A percentile compares a stretch with the other conserved stretches of the same genome.
phyloP scores from a whole-genome alignment of 805 yeast genomes.

The Yarrowia alimentaria region DNA sequence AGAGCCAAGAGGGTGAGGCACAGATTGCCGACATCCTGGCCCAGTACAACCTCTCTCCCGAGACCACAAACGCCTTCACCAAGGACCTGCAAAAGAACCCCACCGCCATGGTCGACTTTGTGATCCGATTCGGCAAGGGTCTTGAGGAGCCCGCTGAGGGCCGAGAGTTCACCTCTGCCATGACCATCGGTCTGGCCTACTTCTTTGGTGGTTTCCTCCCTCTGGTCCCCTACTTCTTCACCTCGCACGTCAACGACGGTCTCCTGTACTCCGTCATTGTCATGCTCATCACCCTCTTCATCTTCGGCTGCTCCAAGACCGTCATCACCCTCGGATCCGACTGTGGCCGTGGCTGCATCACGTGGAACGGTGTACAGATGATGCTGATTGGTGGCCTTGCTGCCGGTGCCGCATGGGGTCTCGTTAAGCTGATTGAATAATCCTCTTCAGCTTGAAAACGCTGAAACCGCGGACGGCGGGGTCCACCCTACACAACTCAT shows the following conservation, averaged over 20 bases:
- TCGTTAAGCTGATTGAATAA: slow-evolving; percentile 73
- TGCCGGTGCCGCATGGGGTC: slow-evolving; percentile 94
- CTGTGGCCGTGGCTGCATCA: slow-evolving; percentile 47
- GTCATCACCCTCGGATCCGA: slow-evolving; percentile 79
- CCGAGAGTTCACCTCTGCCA: slow-evolving; percentile 81
- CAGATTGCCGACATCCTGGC: slow-evolving; percentile 78
- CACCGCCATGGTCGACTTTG: slow-evolving; percentile 75
- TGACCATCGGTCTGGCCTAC: slow-evolving; percentile 86
- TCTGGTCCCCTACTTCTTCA: slow-evolving; percentile 84
- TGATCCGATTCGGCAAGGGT: slow-evolving; percentile 87
- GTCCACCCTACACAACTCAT: background rate
- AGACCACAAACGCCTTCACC: slow-evolving; percentile 69
- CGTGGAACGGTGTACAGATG: slow-evolving; percentile 86
- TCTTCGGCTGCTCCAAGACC: slow-evolving; percentile 85
- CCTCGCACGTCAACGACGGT: slow-evolving; percentile 71
- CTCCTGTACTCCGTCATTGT: slow-evolving; percentile 69
- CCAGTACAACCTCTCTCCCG: slow-evolving; percentile 66
- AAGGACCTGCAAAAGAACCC: slow-evolving; percentile 78
- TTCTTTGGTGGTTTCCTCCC: slow-evolving; percentile 93
- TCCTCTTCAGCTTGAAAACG: background rate
- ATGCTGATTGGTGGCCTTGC: slow-evolving; percentile 94
- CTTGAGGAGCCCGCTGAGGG: slow-evolving; percentile 93
- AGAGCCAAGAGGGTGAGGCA: slow-evolving; percentile 52
- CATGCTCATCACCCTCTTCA: slow-evolving; percentile 81
- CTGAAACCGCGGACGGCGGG: slow-evolving; percentile 19